These are phyloP conservation scores for Trichoderma pleuroti DNA, from an alignment of 2,329 filamentous ascomycete genomes.

Conservation along the genomic window DNA sequence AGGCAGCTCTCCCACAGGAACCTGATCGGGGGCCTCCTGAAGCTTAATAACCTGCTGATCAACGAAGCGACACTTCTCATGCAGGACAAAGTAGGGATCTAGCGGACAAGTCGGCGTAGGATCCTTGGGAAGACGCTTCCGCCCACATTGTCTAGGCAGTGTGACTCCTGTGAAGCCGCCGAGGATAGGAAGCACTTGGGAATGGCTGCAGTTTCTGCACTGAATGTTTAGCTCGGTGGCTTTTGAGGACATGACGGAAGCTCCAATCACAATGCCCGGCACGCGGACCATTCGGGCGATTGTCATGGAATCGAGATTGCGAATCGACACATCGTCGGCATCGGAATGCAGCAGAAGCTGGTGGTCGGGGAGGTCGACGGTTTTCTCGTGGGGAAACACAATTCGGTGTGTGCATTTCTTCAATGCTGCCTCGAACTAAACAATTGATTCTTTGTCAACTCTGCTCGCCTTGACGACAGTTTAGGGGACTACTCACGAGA, in stretches of 20 bases:
- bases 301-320: conserved; percentile 86
- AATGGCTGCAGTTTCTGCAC: conserved; percentile 80
- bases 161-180: conserved; percentile 87
- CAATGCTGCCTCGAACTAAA: conserved; percentile 83
- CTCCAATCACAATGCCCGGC: conserved; percentile 95
- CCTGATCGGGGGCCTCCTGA: conserved; percentile 95
- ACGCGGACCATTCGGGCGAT: conserved; percentile 95
- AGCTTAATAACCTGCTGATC: conserved; percentile 98
- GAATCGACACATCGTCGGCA: conserved; percentile 86
- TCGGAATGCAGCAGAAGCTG: conserved; percentile 93
- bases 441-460: not conserved
- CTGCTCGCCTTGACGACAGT: not conserved
- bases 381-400: conserved; percentile 72
- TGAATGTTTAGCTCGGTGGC: conserved; percentile 81
- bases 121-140: conserved; percentile 62
- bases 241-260: conserved; percentile 94
- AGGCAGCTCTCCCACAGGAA: conserved; percentile 92
- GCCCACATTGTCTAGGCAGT: conserved; percentile 73
- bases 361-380: conserved; percentile 75
- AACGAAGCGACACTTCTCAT: conserved; percentile 91
- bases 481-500: conserved; percentile 54
- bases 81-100: conserved; percentile 92
- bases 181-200: conserved; percentile 65
- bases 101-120: conserved; percentile 74
- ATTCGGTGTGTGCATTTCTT: conserved; percentile 91